phyloP scores from a whole-genome alignment of 352 stramenopile genomes.

The Phytophthora colocasiae region DNA sequence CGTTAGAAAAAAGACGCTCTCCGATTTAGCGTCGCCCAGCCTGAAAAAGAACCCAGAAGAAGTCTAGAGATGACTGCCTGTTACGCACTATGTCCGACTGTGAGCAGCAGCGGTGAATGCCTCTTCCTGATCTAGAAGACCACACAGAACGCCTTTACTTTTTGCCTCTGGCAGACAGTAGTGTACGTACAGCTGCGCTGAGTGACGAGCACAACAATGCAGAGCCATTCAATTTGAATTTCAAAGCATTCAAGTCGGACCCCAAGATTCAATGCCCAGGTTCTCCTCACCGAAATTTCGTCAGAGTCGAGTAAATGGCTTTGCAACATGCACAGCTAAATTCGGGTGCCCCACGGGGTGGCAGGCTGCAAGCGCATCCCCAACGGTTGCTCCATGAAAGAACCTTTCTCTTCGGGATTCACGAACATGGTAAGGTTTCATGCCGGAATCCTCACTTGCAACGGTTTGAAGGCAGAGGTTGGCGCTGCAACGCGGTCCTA shows the following conservation, averaged over 20 bases:
- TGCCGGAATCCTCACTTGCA: not conserved
- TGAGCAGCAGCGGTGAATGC: no score
- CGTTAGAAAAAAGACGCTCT: no score
- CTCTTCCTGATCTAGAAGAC: no score
- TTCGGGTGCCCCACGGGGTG: not conserved
- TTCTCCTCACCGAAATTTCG: constrained; percentile 25
- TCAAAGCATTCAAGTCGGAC: no score
- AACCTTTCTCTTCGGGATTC: not conserved
- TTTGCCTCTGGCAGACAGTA: no score
- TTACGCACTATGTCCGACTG: no score
- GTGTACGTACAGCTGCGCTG: no score
- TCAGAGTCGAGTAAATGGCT: not conserved
- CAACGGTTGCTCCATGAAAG: not conserved
- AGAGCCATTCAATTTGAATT: no score
- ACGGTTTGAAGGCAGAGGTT: not conserved
- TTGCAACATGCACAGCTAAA: not conserved
- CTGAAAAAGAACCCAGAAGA: constrained; percentile 2
- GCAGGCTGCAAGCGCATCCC: not conserved
- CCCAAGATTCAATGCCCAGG: not conserved
- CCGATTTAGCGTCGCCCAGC: constrained; percentile 2
- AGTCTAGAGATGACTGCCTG: no score
- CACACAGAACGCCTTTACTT: no score
- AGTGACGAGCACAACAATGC: no score
- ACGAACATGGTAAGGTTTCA: no score
- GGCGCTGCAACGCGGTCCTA: constrained; percentile 9